Base-by-base conservation (phyloP, 345 rosid species). In the Salix purpurea region DNA sequence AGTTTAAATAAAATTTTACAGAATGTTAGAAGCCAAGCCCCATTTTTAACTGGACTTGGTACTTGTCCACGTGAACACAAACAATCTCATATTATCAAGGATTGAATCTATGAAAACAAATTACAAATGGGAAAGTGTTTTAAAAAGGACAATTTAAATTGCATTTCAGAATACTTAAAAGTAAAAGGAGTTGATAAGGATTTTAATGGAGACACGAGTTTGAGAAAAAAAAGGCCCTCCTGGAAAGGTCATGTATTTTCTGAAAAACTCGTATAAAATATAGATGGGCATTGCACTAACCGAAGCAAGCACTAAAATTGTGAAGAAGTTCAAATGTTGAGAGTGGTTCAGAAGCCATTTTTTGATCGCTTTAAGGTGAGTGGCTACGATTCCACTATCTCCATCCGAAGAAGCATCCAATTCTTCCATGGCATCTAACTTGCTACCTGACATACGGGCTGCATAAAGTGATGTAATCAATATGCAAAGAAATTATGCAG, bases 241-340 rank as follows among this genome's bases (percentile, higher is more conserved):
- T 32, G 26, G 26, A 37, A 34, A 36, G 40, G 14, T 19, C 15
- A 72, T 21, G 1, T 34, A 36, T 72, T 72, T 56, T n/a, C 2
- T 23, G 7, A 10, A 58, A 28, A 23, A 37, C 34, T 36, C 36
- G 23, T 7, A 60, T 16, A 24, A 58, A 60, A 72, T n/a, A 36
- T 30, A 37, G 72, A 44, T 4, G 28, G 24, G 42, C 76, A 65
- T 67, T 48, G 48, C 26, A 85, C 99, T 90, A 24, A 96, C 99
- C 85, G 98, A 96, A 79, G 99, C 99, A 80, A 96, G 98, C 74
- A 92, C 85, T 80, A 96, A 87, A 79, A 96, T 92, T 11, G 97
- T 93, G 52, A 94, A 84, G 86, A 94, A 96, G 83, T 94, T 96
- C 90, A 96, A 73, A 83, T 87, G 93, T 67, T 93, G 98, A 3